Percentiles rank a stretch among this genome's conserved stretches.
Conservation (phyloP, 2,329 filamentous ascomycete genomes). For the Apiospora kogelbergensis region DNA sequence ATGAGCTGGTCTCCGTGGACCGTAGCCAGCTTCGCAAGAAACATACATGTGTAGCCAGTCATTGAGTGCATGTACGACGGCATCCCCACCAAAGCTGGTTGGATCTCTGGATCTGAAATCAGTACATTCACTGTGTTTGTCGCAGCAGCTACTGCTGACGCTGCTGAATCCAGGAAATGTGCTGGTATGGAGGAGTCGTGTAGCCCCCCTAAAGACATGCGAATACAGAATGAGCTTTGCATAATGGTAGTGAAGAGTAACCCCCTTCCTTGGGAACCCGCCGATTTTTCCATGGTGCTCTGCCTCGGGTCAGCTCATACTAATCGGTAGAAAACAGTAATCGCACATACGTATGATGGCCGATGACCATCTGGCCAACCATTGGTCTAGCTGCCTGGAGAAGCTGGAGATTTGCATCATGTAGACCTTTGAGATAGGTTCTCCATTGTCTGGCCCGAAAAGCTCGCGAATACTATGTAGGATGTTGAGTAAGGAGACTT, state of each 20-base stretch:
- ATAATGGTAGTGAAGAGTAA: slow-evolving; percentile 40
- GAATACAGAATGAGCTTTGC: slow-evolving; percentile 43
- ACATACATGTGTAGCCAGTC: slow-evolving; percentile 53
- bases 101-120: slow-evolving; percentile 41
- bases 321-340: slow-evolving; percentile 14
- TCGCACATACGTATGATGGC: slow-evolving; percentile 27
- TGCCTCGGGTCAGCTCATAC: slow-evolving; percentile 36
- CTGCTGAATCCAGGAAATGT: slow-evolving; percentile 34
- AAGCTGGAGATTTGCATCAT: slow-evolving; percentile 43
- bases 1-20: slow-evolving; percentile 41
- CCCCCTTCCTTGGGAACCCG: slow-evolving; percentile 39
- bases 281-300: slow-evolving; percentile 41
- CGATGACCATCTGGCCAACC: slow-evolving; percentile 36
- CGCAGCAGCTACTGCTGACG: slow-evolving; percentile 37
- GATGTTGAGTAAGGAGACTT: slow-evolving; percentile 55
- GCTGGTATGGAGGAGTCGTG: slow-evolving; percentile 32
- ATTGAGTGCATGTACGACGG: slow-evolving; percentile 53
- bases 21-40: slow-evolving; percentile 47
- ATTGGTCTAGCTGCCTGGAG: slow-evolving; percentile 36
- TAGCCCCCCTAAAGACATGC: slow-evolving; percentile 40
- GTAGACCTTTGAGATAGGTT: slow-evolving; percentile 47
- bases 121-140: slow-evolving; percentile 45
- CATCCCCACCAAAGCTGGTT: slow-evolving; percentile 41
- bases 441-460: slow-evolving; percentile 56
- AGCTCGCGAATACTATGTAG: slow-evolving; percentile 45